phyloP scores from a whole-genome alignment of 169 alveolate genomes.

The Plasmodium berghei region DNA sequence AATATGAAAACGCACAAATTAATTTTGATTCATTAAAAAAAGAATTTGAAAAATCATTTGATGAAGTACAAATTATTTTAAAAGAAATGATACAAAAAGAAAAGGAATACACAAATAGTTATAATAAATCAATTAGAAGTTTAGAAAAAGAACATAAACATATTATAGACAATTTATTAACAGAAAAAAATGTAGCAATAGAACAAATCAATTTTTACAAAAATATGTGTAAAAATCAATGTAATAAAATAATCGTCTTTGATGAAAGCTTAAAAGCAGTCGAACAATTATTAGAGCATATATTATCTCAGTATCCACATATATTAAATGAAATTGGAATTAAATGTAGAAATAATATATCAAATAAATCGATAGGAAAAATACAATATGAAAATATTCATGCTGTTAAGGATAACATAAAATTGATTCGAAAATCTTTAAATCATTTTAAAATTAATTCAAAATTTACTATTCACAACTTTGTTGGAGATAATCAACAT shows the following conservation, averaged over 20 bases:
- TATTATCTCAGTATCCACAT: constrained; percentile 57
- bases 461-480: constrained; percentile 17
- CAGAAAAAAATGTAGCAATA: constrained; percentile 17
- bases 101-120: constrained; percentile 52
- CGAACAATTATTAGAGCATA: constrained; percentile 62
- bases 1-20: constrained; percentile 51
- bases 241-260: constrained; percentile 21
- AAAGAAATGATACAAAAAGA: constrained; percentile 73
- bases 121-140: constrained; percentile 29
- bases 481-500: constrained; percentile 4
- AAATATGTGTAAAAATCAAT: constrained; percentile 46
- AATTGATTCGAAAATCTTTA: constrained; percentile 45
- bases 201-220: constrained; percentile 19
- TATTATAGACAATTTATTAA: constrained; percentile 9
- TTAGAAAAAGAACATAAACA: constrained; percentile 56
- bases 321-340: constrained; percentile 40
- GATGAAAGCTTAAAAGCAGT: constrained; percentile 48
- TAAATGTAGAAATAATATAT: constrained; percentile 41
- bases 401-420: constrained; percentile 47
- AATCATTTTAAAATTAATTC: constrained; percentile 42
- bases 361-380: constrained; percentile 68
- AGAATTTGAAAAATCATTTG: constrained; percentile 65
- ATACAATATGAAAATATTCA: constrained; percentile 72
- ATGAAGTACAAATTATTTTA: constrained; percentile 61
- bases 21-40: constrained; percentile 56